Evolutionary conservation across 2,329 filamentous ascomycete genomes (phyloP), one percentile per base, ranked within the genome.

Genomic region (Thielaviopsis punctulata): DNA sequence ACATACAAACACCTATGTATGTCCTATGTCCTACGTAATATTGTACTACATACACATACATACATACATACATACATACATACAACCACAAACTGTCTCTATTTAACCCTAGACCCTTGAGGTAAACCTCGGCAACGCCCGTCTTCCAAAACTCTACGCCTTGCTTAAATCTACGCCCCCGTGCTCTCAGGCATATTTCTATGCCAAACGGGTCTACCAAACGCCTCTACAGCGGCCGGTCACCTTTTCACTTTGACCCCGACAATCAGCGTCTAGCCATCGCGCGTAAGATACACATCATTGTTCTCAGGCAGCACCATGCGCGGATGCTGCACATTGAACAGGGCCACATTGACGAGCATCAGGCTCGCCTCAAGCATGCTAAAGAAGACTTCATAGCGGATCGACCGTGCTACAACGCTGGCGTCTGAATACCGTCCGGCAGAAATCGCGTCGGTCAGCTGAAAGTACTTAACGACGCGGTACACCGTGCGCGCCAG

Each of bases 341-440:
- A 66, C 57, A 79, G 59, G 27, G 66, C 61, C 9, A 65, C 65
- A 57, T 79, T 79, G 45, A 58, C 41, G 1, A 77, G 57, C 76
- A 79, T 79, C 12, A 76, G 60, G 0, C 60, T 57, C 1, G 68
- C 71, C 62, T 80, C 76, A 54, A 79, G 79, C 19, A 78, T 66
- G 58, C 73, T 77, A 56, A 79, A 79, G 61, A 70, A 79, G 68
- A 69, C 75, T 61, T 80, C 75, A 57, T 77, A 73, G 21, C 73
- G 67, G n/a, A 78, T 55, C 21, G 76, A 62, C 0, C 72, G 68
- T 10, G 66, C 69, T 1, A 73, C 56, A 1, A 57, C 59, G 25
- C 49, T 57, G 3, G 63, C 61, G 33, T 69, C 67, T 47, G 69
- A 63, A 2, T 60, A 63, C 8, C 66, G 60, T 25, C 66, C 63